These are phyloP conservation scores for Spinellus fusiger DNA, from an alignment of 192 early-diverging fungal species.

Conservation along the genomic window DNA sequence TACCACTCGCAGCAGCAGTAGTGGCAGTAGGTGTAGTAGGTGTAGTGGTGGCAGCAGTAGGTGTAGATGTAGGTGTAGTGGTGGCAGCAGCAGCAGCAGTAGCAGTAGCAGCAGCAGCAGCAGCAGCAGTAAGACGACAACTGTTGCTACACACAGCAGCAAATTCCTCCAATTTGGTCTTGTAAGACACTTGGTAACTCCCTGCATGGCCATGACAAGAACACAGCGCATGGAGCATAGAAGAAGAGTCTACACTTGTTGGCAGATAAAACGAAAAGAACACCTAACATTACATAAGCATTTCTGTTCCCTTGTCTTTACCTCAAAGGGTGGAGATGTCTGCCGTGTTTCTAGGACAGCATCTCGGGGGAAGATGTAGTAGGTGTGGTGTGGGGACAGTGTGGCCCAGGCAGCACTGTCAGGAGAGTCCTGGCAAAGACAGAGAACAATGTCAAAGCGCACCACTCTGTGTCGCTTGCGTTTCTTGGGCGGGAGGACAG, in stretches of 20 bases:
- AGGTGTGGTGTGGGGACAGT: background rate
- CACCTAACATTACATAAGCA: background rate
- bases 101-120: too few species aligned
- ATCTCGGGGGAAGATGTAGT: slow-evolving; percentile 46
- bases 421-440: slow-evolving; percentile 8
- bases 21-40: too few species aligned
- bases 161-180: background rate
- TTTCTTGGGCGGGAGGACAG: slow-evolving; percentile 7
- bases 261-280: slow-evolving; percentile 11
- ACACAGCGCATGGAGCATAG: background rate
- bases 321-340: slow-evolving; percentile 17
- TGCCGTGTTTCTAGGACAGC: slow-evolving; percentile 39
- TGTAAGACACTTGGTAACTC: background rate
- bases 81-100: too few species aligned
- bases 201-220: background rate
- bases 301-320: background rate
- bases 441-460: slow-evolving; percentile 10
- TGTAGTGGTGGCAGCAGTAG: too few species aligned
- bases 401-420: background rate
- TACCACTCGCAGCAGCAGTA: too few species aligned
- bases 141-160: background rate
- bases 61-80: too few species aligned
- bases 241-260: background rate
- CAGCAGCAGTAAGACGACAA: background rate
- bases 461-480: slow-evolving; percentile 12